phyloP scores from a whole-genome alignment of 805 yeast species.

The Schwanniomyces occidentalis region DNA sequence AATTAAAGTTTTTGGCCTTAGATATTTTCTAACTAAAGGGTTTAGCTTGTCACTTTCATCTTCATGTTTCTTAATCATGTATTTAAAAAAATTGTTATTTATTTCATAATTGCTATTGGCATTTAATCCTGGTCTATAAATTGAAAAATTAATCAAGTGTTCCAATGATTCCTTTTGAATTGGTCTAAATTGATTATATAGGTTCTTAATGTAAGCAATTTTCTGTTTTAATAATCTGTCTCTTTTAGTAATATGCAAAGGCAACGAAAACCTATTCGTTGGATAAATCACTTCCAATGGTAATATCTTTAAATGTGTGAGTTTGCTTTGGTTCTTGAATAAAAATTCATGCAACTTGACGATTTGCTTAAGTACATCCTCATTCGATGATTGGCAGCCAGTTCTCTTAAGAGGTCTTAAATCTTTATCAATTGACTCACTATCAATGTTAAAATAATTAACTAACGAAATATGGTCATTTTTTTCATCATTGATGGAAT shows the following conservation, averaged over 20 bases:
- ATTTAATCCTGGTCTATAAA: constrained; percentile 8
- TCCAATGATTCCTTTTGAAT: constrained; percentile 17
- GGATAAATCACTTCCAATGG: constrained; percentile 34
- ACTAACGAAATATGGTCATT: constrained; percentile 15
- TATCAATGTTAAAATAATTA: constrained; percentile 10
- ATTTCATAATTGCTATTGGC: constrained; percentile 4
- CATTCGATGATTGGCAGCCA: background rate
- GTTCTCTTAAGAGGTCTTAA: background rate
- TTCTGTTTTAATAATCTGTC: constrained; percentile 26
- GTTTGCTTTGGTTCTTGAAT: constrained; percentile 12
- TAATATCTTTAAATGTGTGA: constrained; percentile 25
- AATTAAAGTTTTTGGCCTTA: constrained; percentile 24
- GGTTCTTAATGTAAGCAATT: constrained; percentile 21
- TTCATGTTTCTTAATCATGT: constrained; percentile 24
- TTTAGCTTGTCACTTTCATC: constrained; percentile 13
- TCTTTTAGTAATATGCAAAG: constrained; percentile 27
- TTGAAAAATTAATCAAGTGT: constrained; percentile 17
- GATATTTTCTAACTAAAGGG: constrained; percentile 17
- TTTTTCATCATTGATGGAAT: constrained; percentile 12
- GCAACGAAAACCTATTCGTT: constrained; percentile 30
- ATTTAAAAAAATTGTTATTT: constrained; percentile 27
- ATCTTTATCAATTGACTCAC: background rate
- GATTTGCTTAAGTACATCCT: constrained; percentile 12
- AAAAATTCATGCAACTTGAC: constrained; percentile 22
- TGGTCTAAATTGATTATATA: constrained; percentile 21